Evolutionary conservation across 2,329 filamentous ascomycete genomes (phyloP).

Genomic region (Botrytis porri): DNA sequence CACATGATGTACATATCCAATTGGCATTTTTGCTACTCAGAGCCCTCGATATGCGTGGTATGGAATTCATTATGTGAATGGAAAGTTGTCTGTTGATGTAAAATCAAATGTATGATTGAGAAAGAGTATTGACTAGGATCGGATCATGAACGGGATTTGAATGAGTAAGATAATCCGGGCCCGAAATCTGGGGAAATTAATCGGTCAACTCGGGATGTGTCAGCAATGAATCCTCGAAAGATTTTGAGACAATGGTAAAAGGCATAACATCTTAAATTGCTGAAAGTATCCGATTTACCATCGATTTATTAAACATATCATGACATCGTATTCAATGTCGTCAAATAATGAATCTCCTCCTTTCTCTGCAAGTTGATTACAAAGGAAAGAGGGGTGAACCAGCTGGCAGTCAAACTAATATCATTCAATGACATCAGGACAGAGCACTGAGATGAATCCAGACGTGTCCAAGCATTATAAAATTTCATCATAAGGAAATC

Average conservation of each 20-base stretch:
- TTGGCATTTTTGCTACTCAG: conserved; percentile 30
- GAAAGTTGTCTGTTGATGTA: not conserved
- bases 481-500: not conserved
- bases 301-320: not conserved
- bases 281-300: not conserved
- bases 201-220: not conserved
- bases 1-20: conserved; percentile 37
- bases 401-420: not conserved
- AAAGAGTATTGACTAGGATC: not conserved
- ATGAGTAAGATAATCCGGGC: conserved; percentile 8
- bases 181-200: conserved; percentile 9
- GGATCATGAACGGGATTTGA: conserved; percentile 1
- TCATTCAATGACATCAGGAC: conserved; percentile 16
- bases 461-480: not conserved
- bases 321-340: not conserved
- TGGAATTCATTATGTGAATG: conserved; percentile 22
- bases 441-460: not conserved
- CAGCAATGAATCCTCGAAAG: not conserved
- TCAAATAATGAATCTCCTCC: not conserved
- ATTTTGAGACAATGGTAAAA: not conserved
- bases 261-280: not conserved
- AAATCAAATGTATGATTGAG: not conserved
- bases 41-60: conserved; percentile 27
- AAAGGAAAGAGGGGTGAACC: conserved; percentile 1
- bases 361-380: conserved; percentile 22